Percentiles rank a stretch among this genome's conserved stretches.
Conservation (phyloP, 768 basidiomycete genomes). For the Auriculariales sp. region DNA sequence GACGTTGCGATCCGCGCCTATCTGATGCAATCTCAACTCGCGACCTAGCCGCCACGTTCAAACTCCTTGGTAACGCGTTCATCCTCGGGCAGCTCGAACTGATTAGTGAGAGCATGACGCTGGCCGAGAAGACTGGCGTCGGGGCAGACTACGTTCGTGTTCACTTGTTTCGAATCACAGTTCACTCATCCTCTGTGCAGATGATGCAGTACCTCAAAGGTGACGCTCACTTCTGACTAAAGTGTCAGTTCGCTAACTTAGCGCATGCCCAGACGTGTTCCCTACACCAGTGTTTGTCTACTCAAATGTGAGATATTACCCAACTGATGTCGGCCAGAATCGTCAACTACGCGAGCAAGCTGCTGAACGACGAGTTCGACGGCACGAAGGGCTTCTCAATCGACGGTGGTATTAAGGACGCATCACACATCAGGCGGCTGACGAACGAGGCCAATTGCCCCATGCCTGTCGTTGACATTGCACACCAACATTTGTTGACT, state of each 20-base stretch:
- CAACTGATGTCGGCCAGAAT: conserved; percentile 21
- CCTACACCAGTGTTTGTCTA: conserved; percentile 42
- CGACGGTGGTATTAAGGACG: conserved; percentile 82
- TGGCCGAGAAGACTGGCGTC: conserved; percentile 75
- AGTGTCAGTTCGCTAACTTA: conserved; percentile 9
- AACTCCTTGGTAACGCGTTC: conserved; percentile 68
- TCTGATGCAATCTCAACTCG: background rate
- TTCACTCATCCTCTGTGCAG: conserved; percentile 1
- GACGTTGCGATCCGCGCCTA: background rate
- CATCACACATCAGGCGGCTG: conserved; percentile 58
- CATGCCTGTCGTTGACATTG: conserved; percentile 57
- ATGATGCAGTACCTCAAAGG: conserved; percentile 42
- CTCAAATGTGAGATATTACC: background rate
- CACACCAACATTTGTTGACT: conserved; percentile 66
- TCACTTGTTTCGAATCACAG: background rate
- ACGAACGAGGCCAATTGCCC: conserved; percentile 50
- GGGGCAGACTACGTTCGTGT: conserved; percentile 37
- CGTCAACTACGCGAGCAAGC: conserved; percentile 46
- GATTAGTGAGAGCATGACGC: conserved; percentile 69
- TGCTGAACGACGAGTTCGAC: conserved; percentile 62
- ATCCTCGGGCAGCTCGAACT: conserved; percentile 67
- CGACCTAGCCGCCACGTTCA: conserved; percentile 45
- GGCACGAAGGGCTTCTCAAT: conserved; percentile 62
- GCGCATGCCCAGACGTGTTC: conserved; percentile 53
- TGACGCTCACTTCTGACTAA: conserved; percentile 10